Evolutionary conservation across 805 yeast genomes (phyloP), one percentile per base, ranked within the genome.

Genomic region (Wilhelminamyces savonicus): DNA sequence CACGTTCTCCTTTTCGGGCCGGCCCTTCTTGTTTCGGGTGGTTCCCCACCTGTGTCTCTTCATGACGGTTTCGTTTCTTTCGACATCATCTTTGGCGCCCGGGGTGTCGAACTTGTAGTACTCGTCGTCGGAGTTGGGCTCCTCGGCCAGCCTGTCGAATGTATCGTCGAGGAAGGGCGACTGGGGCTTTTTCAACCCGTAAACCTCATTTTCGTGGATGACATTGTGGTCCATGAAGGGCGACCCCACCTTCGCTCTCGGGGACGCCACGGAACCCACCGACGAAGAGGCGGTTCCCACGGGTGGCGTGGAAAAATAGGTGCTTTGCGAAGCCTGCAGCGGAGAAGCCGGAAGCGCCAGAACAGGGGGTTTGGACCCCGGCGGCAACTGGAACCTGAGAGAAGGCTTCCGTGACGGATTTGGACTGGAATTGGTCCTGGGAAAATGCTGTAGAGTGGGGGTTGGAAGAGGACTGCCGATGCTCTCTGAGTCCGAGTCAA

Each of bases 21-120:
- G 66, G 7, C 94, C 94, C 37, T 75, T 70, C 35, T 75, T 74
- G 46, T 76, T 74, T 43, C 95, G 70, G 41, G 82, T 85, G 3
- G 97, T 88, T 35, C 96, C 96, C 95, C 94, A 85, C 57, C 95
- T 69, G 43, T 79, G 73, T 46, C 94, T 70, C 41, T 80, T 76
- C 76, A 82, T 81, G n/a, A 69, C 60, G 0, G 82, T 65, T 11
- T 62, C 69, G 20, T 62, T 21, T 40, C 53, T 27, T 32, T 44
- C 32, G 12, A 37, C 32, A 17, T 17, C 8, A 26, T 47, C 39
- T 17, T 43, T 39, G 27, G n/a, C n/a, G n/a, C n/a, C n/a, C n/a
- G n/a, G n/a, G n/a, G n/a, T n/a, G n/a, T 49, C 40, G 25, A 43
- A 35, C 27, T 43, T 31, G 16, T 48, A 38, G 8, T 34, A 29